Percentiles rank a stretch among this genome's conserved stretches.
These are phyloP conservation scores for Metschnikowia gruessii DNA, from an alignment of 805 yeast genomes.

Conservation along the genomic window DNA sequence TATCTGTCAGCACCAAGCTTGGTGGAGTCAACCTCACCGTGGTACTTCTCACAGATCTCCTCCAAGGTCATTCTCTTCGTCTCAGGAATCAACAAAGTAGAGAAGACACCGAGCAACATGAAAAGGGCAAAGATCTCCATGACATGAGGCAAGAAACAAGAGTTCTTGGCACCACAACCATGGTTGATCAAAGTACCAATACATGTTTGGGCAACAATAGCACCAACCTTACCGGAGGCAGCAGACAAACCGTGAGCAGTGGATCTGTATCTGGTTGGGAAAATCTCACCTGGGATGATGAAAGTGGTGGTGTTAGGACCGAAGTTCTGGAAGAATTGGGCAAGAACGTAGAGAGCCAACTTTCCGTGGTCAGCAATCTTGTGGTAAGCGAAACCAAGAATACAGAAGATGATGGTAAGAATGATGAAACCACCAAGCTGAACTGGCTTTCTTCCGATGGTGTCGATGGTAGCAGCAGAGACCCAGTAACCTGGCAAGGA, in stretches of 20 bases:
- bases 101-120: constrained; percentile 76
- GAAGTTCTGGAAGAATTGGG: constrained; percentile 86
- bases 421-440: constrained; percentile 74
- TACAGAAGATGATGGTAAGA: constrained; percentile 70
- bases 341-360: constrained; percentile 72
- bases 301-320: constrained; percentile 94
- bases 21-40: constrained; percentile 65
- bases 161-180: constrained; percentile 59
- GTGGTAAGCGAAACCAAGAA: constrained; percentile 81
- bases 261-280: constrained; percentile 94
- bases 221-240: constrained; percentile 89
- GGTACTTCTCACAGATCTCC: constrained; percentile 75
- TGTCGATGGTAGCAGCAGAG: constrained; percentile 75
- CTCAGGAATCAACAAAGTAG: constrained; percentile 76
- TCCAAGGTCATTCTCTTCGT: constrained; percentile 90
- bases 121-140: constrained; percentile 92
- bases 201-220: constrained; percentile 86
- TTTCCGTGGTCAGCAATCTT: constrained; percentile 63
- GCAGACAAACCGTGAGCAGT: constrained; percentile 95
- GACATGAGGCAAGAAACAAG: constrained; percentile 85
- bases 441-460: constrained; percentile 78
- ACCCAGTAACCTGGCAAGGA: constrained; percentile 93
- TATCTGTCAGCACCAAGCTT: constrained; percentile 41
- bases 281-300: constrained; percentile 86
- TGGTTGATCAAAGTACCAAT: constrained; percentile 81